Evolutionary conservation across 805 yeast species (phyloP), one percentile per base, ranked within the genome.

Genomic region (Kuraishia floccosa): DNA sequence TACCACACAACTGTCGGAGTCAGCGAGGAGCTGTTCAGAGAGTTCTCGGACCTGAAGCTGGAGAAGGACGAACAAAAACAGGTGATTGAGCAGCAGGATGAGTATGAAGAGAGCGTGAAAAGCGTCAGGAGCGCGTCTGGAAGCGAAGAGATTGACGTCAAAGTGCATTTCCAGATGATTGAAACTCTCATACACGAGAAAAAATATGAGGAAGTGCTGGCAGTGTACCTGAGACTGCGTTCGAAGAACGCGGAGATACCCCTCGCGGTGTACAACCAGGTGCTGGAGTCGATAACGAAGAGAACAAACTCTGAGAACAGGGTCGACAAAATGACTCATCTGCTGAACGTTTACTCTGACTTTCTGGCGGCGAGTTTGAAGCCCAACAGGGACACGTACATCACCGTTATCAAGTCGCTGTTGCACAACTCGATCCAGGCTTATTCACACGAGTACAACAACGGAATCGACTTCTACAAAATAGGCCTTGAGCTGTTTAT

Each of bases 291-390:
- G 1, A 62, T 80, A 8, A 50, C 65, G 10, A 37, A 49, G 26
- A 63, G 91, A 49, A 43, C 58, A 3, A 51, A 71, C 24, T 63
- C 65, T 33, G 67, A 63, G 38, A 59, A 74, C 17, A 51, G 70
- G 5, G 85, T 80, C 46, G 66, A 65, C 28, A 69, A 67, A 45
- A 58, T 80, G 47, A 77, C 82, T 2, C 70, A 66, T 32, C 48
- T 80, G 35, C 54, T 80, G 39, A 76, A 72, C 14, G 73, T 77
- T 22, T 80, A 80, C 46, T 81, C 80, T 30, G 86, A 77, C 42
- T 54, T 78, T 46, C 58, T 80, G 24, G 45, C 67, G 16, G 60
- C 63, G 39, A 61, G 58, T 37, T 36, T 71, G 24, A 75, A 70
- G 45, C 91, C 91, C 12, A 60, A 65, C 17, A 43, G 48, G 25